Percentiles rank a stretch among this genome's conserved stretches.
phyloP scores from a whole-genome alignment of 2,329 filamentous ascomycete genomes.

The Dothistroma pini region DNA sequence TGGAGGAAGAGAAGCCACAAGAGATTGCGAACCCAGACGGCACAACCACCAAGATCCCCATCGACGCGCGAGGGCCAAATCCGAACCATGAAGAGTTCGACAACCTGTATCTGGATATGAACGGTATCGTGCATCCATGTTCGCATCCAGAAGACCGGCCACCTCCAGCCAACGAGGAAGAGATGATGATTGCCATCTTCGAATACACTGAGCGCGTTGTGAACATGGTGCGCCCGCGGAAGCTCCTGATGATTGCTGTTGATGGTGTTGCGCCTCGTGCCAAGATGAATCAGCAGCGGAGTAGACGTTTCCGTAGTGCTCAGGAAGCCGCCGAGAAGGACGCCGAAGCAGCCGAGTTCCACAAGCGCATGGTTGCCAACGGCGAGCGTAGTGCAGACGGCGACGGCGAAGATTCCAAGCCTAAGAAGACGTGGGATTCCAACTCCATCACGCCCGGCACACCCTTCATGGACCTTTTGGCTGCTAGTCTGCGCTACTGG shows the following conservation, averaged over 20 bases:
- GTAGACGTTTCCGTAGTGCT: conserved; percentile 87
- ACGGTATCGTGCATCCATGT: conserved; percentile 98
- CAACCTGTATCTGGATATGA: conserved; percentile 98
- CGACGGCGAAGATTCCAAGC: conserved; percentile 45
- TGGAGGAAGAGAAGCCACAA: conserved; percentile 79
- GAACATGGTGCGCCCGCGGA: conserved; percentile 96
- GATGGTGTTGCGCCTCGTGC: conserved; percentile 96
- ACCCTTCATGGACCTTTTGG: conserved; percentile 97
- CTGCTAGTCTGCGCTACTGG: conserved; percentile 89
- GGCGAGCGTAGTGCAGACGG: conserved; percentile 32
- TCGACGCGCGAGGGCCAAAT: conserved; percentile 80
- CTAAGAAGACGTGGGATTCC: conserved; percentile 89
- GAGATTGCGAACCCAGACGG: conserved; percentile 81
- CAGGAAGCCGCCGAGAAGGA: conserved; percentile 95
- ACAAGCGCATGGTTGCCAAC: conserved; percentile 76
- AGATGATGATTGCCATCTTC: conserved; percentile 99
- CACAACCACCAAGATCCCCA: conserved; percentile 68
- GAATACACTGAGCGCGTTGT: conserved; percentile 98
- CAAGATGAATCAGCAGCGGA: conserved; percentile 99
- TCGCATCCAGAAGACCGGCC: conserved; percentile 94
- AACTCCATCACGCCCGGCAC: conserved; percentile 91
- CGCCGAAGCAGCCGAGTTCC: conserved; percentile 80
- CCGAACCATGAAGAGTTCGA: conserved; percentile 98
- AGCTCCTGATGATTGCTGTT: conserved; percentile 95
- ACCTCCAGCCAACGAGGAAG: conserved; percentile 87